Evolutionary conservation across 2,329 filamentous ascomycete species (phyloP), one percentile per base, ranked within the genome.

Genomic region (Corynespora cassiicola): DNA sequence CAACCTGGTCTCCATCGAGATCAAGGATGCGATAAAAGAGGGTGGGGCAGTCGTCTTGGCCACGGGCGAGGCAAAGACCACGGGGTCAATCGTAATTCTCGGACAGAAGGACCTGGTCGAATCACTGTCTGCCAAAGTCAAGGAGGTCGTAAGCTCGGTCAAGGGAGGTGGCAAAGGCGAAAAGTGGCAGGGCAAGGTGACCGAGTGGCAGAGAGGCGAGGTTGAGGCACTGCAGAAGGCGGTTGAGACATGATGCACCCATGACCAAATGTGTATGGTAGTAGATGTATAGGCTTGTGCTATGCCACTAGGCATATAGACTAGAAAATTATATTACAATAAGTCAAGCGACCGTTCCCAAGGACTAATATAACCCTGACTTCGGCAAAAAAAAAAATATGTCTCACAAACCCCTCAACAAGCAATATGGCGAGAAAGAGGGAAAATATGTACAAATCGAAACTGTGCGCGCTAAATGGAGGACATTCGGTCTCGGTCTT

Each of bases 151-250:
- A 6, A 52, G 47, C 23, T 49, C 50, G 10, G 54, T 45, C 1
- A 66, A 65, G 31, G 62, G 62, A 14, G 62, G 62, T 10, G 62
- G 62, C 1, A 65, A 56, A 27, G 61, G 61, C 4, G 56, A 58
- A 23, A 66, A 63, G 30, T 65, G 62, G 62, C 61, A 64, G 31
- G 61, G 61, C 9, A 65, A 66, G 39, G 54, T 65, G 5, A 49
- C 45, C 0, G 59, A 61, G 25, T 66, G 62, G 62, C 53, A 55
- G 30, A 66, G 59, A 16, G 57, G 59, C 8, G 61, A 66, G 29
- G 38, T 65, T 7, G 59, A 65, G 21, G 56, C 50, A 2, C 36
- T 65, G 39, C 54, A 44, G 26, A 34, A 46, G 12, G 50, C 43
- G 3, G 46, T 63, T 5, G 49, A 54, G 20, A 36, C 28, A 7